Evolutionary conservation across 2,329 filamentous ascomycete genomes (phyloP).

Genomic region (Fusarium begoniae): DNA sequence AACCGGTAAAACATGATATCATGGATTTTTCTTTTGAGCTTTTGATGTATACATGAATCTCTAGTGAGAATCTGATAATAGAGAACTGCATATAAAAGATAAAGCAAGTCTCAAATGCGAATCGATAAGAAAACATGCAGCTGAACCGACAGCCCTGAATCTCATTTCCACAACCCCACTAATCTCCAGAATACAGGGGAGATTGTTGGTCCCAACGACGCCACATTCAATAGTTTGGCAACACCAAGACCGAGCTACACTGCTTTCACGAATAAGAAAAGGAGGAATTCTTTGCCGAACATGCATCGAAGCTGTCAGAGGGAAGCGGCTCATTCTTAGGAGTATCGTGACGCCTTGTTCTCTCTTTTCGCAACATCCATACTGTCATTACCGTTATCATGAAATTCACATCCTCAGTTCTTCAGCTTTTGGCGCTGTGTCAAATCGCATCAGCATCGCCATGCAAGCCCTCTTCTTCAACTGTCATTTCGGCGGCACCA

Average conservation of each 20-base stretch:
- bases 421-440: neutral
- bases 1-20: neutral
- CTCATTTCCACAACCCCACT: neutral
- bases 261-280: neutral
- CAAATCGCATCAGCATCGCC: neutral
- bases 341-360: no score
- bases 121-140: neutral
- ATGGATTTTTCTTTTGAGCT: no score
- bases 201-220: neutral
- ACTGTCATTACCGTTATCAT: neutral
- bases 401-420: neutral
- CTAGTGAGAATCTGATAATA: neutral
- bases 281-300: neutral
- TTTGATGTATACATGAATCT: no score
- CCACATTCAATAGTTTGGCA: neutral
- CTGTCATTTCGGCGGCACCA: neutral
- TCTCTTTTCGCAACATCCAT: neutral
- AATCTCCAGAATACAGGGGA: neutral
- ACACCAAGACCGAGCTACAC: neutral
- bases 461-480: neutral
- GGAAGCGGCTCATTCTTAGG: neutral
- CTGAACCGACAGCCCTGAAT: neutral
- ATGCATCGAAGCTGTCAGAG: neutral
- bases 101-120: no score
- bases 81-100: rapidly evolving